phyloP scores from a whole-genome alignment of 345 rosid species.

The Eucalyptus caleyi region DNA sequence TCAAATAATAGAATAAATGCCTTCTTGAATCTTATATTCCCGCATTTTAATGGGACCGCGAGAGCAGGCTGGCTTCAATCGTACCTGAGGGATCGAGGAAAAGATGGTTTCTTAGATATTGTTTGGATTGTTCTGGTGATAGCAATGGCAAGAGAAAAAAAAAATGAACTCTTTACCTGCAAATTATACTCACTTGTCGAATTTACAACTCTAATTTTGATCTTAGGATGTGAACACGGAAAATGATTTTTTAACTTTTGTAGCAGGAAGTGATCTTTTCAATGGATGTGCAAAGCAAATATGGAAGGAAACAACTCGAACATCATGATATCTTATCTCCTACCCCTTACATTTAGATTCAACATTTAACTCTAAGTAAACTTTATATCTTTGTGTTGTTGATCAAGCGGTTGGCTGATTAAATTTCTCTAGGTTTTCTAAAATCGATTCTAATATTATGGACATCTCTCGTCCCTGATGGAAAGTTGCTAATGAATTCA shows the following conservation, averaged over 20 bases:
- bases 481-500: background rate
- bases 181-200: background rate
- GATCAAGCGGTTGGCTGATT: background rate
- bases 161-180: background rate
- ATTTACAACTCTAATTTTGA: background rate
- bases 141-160: background rate
- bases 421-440: background rate
- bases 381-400: background rate
- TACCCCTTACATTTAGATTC: background rate
- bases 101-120: background rate
- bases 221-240: background rate
- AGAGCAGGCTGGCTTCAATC: background rate
- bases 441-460: background rate
- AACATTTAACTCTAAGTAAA: background rate
- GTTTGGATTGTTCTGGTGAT: background rate
- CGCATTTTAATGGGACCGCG: fast-evolving
- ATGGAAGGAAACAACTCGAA: background rate
- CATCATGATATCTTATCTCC: background rate
- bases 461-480: background rate
- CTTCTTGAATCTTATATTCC: background rate
- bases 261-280: background rate
- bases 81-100: background rate
- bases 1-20: background rate
- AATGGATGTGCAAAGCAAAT: background rate
- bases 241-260: background rate